phyloP scores from a whole-genome alignment of 2,329 filamentous ascomycete genomes.

The Fusarium sp. region DNA sequence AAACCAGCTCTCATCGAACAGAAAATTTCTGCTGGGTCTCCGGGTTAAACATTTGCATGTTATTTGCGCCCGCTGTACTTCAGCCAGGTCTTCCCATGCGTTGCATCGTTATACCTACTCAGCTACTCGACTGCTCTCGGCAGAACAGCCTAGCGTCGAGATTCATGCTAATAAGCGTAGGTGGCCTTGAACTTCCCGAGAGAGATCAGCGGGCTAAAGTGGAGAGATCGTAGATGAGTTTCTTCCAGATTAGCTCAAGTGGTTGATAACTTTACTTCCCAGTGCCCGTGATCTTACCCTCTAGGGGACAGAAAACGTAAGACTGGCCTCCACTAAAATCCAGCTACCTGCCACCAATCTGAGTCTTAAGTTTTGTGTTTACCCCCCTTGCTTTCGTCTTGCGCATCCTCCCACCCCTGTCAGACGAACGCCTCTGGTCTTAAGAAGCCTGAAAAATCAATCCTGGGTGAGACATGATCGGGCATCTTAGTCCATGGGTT shows the following conservation, averaged over 20 bases:
- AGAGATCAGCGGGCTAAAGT: conserved; percentile 25
- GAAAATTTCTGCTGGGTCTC: not conserved
- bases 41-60: not conserved
- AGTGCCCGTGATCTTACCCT: not conserved
- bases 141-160: not conserved
- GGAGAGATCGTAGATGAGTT: conserved; percentile 9
- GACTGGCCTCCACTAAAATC: not conserved
- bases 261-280: conserved; percentile 8
- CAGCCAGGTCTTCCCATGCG: not conserved
- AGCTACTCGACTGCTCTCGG: not conserved
- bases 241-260: conserved; percentile 29
- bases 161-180: conserved; percentile 1
- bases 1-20: not conserved
- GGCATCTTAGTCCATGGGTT: not conserved
- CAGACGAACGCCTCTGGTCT: not conserved
- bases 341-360: not conserved
- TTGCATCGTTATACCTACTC: not conserved
- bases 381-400: not conserved
- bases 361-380: not conserved
- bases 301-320: not conserved
- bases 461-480: not conserved
- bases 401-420: conserved; percentile 34
- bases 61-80: not conserved
- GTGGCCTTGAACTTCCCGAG: conserved; percentile 29
- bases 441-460: not conserved